Base-by-base conservation (phyloP, 495 filamentous ascomycete species). In the Symbiotaphrina buchneri region DNA sequence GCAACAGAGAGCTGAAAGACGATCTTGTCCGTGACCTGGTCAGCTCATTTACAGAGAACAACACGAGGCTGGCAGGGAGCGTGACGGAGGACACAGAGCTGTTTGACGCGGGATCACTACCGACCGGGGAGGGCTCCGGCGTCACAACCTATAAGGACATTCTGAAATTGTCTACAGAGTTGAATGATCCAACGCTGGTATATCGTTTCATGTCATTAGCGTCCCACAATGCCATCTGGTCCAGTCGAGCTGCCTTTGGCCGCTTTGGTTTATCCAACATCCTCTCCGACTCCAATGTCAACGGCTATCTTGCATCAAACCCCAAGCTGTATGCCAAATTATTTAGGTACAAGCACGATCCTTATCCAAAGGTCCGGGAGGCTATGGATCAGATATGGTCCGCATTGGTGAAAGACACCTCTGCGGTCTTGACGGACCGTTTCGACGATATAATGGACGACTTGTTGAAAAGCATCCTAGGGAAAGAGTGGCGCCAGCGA, bases 301-400 rank as follows among this genome's bases (percentile, higher is more conserved):
- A 68, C 41, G 69, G 67, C 6, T 75, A 73, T 45, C 53, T 75
- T 10, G 55, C 68, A 3, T 54, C 69, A 39, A 91, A 94, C 40
- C 80, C 81, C 2, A 94, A 91, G 49, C 64, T 97, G 23, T 93
- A 93, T 43, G 79, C 83, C 2, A 93, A 93, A 47, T 60, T 97
- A 4, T 97, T 76, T 48, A 68, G 87, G 20, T 97, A 94, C 54
- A 60, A 80, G 19, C 94, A 93, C 30, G 87, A 97, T 50, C 87
- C 87, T 0, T 93, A 91, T 45, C 65, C 72, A 3, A 84, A 81
- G 45, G 87, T 95, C 14, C 78, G 79, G 43, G 69, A 71, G 26
- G 84, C 84, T 3, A 97, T 97, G 87, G 82, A 87, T 37, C 78
- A 85, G 33, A 97, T 97, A 39, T 95, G 87, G 87, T 77, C 74